Base-by-base conservation (phyloP, 805 yeast genomes). In the Cyberlindnera mrakii region DNA sequence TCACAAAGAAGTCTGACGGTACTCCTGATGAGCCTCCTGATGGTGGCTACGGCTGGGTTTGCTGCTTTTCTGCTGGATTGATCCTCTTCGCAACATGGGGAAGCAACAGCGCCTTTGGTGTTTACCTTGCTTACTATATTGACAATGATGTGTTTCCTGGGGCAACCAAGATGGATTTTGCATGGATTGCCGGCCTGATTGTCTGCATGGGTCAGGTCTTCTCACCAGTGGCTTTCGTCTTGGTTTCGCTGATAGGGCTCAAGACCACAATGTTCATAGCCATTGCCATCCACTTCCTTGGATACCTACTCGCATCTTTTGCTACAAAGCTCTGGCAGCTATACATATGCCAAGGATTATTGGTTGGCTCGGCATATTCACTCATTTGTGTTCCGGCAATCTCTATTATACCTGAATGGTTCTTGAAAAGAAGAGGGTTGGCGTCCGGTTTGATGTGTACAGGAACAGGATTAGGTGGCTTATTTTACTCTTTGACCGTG, bases 81-180 rank as follows among this genome's bases (percentile, higher is more conserved):
- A 63, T 77, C 33, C 77, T 77, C 59, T 72, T 78, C 47, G 66
- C 74, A 30, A 74, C 86, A 0, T 84, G 90, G 90, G 93, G 93
- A 13, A 33, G 40, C 11, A 73, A 83, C 48, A 82, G 81, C 3
- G 44, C 51, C 18, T 82, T 80, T 3, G 82, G 86, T 27, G 72
- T 83, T 5, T 81, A 78, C 50, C 64, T 82, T 27, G 71, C 82
- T 2, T 70, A 69, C 48, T 84, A 80, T 53, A 49, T 83, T 18
- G 69, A 72, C 35, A 56, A 71, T 41, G 59, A 72, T 35, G 63
- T 69, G 1, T 81, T 78, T 49, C 63, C 65, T 0, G 85, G 81
- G 3, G 81, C 82, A 0, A 54, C 70, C 1, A 73, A 72, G 40
- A 63, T 76, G 43, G 85, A 80, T 46, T 84, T 73, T 58, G 85